Evolutionary conservation across 2,329 filamentous ascomycete genomes (phyloP).

Genomic region (Truncatella angustata): DNA sequence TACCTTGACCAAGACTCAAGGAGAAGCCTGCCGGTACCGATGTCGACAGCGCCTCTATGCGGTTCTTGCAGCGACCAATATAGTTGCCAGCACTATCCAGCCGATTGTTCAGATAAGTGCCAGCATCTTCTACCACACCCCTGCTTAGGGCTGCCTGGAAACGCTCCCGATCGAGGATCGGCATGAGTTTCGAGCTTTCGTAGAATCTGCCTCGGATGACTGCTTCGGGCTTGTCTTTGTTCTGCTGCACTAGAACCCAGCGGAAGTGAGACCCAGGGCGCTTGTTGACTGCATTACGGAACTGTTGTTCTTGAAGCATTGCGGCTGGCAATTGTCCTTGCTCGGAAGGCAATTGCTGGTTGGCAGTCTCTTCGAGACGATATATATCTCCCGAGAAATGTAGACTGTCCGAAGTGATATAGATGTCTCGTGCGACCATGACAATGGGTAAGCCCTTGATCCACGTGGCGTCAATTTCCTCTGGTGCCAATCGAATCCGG

Average conservation of each 20-base stretch:
- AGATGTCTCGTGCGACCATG: constrained; percentile 40
- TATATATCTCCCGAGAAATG: constrained; percentile 27
- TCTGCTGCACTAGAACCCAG: constrained; percentile 28
- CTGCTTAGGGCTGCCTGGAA: constrained; percentile 36
- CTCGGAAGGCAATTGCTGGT: constrained; percentile 11
- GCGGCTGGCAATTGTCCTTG: constrained; percentile 17
- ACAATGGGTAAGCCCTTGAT: constrained; percentile 26
- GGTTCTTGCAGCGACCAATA: constrained; percentile 28
- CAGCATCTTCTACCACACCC: constrained; percentile 41
- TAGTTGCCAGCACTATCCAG: constrained; percentile 43
- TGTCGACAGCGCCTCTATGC: constrained; percentile 16
- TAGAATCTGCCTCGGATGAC: constrained; percentile 57
- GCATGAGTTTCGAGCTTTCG: constrained; percentile 51
- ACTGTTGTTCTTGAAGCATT: constrained; percentile 26
- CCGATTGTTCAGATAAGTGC: constrained; percentile 52
- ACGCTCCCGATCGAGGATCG: constrained; percentile 41
- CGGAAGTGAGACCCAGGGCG: constrained; percentile 23
- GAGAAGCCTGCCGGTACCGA: constrained; percentile 15
- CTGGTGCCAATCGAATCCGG: constrained; percentile 40
- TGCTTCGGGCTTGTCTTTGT: constrained; percentile 34
- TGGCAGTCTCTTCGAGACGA: constrained; percentile 19
- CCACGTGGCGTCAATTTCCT: constrained; percentile 32
- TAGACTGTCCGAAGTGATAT: constrained; percentile 17
- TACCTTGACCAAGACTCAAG: constrained; percentile 11
- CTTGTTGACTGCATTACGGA: constrained; percentile 26